Base-by-base conservation (phyloP, 768 basidiomycete genomes). In the Suillus occidentalis region DNA sequence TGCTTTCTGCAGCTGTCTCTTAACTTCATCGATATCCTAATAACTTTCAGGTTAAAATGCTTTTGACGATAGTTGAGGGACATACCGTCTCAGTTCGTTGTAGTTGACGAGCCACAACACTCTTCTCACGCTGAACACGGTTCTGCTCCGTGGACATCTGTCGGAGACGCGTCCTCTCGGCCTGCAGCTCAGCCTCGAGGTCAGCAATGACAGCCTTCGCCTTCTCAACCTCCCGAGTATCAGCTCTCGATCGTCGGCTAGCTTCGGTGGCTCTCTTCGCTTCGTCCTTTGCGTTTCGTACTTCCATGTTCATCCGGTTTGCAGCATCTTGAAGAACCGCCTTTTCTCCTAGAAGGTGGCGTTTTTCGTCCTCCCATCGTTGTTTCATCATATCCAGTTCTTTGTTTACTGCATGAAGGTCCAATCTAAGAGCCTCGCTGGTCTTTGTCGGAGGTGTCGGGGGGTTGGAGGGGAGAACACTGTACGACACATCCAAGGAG, bases 11-110 rank as follows among this genome's bases (percentile, higher is more conserved):
- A 94, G 74, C 40, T 94, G 88, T 14, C 82, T 75, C 67, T 86
- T 88, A 50, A 94, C 85, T 60, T 89, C 90, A 31, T 89, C 86
- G 85, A 94, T 92, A 70, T 92, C 91, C 91, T 94, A 68, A 28
- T 60, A 7, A n/a, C 22, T 50, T 66, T 70, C 53, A 66, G 28
- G 60, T 55, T 36, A 28, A 69, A 28, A 56, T 25, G 50, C 14
- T 47, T 56, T 31, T n/a, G 49, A 22, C 22, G 36, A 36, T 28
- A n/a, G 42, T 7, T 36, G 36, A 52, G n/a, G 8, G 3, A 72
- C 85, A 72, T 71, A 90, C 91, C 49, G 85, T 83, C 79, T 93
- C 90, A 14, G 89, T 89, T 34, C 90, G 83, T 66, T 85, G 84
- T 69, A 94, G 73, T 66, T 94, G 86, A 16, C 82, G 78, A 36